Conservation (phyloP, 2,329 filamentous ascomycete species). For the Claviceps purpurea region DNA sequence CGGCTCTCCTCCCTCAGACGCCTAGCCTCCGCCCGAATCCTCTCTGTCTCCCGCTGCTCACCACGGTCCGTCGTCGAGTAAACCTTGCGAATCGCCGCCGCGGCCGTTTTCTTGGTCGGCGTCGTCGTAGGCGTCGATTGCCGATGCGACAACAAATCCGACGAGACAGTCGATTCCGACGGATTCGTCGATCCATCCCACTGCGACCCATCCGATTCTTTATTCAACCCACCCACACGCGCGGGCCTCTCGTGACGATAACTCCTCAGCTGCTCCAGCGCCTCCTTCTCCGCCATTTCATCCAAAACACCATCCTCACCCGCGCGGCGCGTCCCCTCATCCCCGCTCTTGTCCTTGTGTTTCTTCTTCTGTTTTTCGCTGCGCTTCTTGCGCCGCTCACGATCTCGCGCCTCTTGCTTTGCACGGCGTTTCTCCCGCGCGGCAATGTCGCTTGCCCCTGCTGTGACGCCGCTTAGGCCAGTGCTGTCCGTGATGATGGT, state of each 20-base stretch:
- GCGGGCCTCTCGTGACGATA: constrained; percentile 83
- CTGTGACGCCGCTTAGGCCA: constrained; percentile 41
- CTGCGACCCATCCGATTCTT: constrained; percentile 60
- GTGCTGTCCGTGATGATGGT: constrained; percentile 33
- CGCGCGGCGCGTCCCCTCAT: constrained; percentile 30
- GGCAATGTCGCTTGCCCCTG: constrained; percentile 40
- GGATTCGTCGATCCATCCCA: constrained; percentile 65
- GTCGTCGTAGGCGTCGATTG: constrained; percentile 42
- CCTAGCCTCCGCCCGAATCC: constrained; percentile 41
- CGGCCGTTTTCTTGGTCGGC: constrained; percentile 24
- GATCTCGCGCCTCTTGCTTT: constrained; percentile 34
- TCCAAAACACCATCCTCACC: constrained; percentile 50
- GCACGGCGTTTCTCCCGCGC: constrained; percentile 44
- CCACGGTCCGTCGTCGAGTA: constrained; percentile 46
- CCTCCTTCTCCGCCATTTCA: constrained; percentile 48
- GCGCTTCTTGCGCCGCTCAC: constrained; percentile 18
- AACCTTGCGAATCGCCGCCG: constrained; percentile 40
- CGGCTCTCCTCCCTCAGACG: constrained; percentile 41
- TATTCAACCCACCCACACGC: constrained; percentile 79
- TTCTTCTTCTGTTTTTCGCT: not conserved
- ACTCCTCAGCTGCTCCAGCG: constrained; percentile 56
- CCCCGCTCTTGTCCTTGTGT: constrained; percentile 18
- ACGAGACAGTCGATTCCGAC: constrained; percentile 45
- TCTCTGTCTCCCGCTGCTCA: constrained; percentile 37
- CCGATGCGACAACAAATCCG: constrained; percentile 46